These are phyloP conservation scores for Magnolia officinalis DNA, from an alignment of 164 flowering plant species.

Conservation along the genomic window DNA sequence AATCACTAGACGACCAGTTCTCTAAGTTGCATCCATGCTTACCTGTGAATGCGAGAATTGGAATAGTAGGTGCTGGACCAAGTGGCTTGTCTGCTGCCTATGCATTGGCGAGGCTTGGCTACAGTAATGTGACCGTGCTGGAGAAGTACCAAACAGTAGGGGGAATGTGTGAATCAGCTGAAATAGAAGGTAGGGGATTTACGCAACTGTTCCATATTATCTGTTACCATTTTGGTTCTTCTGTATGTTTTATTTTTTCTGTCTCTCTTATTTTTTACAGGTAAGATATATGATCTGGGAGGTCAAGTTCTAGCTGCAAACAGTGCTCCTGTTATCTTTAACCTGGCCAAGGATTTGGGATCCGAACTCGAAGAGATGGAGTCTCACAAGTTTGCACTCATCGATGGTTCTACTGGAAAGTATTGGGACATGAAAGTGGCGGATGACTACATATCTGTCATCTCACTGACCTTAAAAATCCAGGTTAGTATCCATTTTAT, in stretches of 20 bases:
- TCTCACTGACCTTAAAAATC: constrained; percentile 64
- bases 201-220: background rate
- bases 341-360: constrained; percentile 63
- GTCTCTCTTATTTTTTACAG: constrained; percentile 26
- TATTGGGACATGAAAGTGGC: constrained; percentile 56
- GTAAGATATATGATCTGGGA: constrained; percentile 70
- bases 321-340: constrained; percentile 69
- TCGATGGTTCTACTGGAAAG: constrained; percentile 53
- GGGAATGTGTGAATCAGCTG: constrained; percentile 78
- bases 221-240: background rate
- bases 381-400: constrained; percentile 66
- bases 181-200: constrained; percentile 52
- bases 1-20: constrained; percentile 63
- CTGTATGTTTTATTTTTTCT: background rate
- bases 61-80: constrained; percentile 75
- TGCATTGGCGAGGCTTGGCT: constrained; percentile 69
- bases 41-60: constrained; percentile 54
- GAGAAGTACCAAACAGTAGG: constrained; percentile 66
- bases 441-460: constrained; percentile 67
- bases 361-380: constrained; percentile 65
- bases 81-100: constrained; percentile 82
- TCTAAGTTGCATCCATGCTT: constrained; percentile 64
- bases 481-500: constrained; percentile 38
- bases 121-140: constrained; percentile 48
- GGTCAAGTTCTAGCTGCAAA: constrained; percentile 86